Evolutionary conservation across 371 early-diverging fungal species (phyloP), one percentile per base, ranked within the genome.

Genomic region (Chytridium lagenaria): DNA sequence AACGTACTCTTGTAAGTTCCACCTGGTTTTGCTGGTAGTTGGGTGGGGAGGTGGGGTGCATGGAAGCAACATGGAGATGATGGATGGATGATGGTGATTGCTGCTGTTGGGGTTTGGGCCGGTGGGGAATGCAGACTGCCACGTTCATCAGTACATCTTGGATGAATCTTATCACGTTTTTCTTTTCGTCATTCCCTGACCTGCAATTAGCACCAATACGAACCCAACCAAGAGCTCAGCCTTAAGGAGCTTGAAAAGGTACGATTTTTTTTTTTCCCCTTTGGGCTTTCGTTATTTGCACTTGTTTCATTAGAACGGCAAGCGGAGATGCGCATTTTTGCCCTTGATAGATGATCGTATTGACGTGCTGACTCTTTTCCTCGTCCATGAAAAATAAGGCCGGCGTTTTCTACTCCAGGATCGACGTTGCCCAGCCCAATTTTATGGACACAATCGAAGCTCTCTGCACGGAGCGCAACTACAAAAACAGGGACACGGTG

Each of bases 401-500:
- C 39, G 85, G 95, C 34, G 93, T 97, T 5, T 78, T 89, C 39
- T 92, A 95, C 81, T 89, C 88, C 87, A 80, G 67, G 30, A 81
- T 93, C 59, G 85, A 87, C n/a, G 90, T 90, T 30, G 68, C 36
- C 1, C 77, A 85, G 57, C 69, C 64, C 22, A 81, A 85, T 57
- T 71, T 89, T 57, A 83, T 88, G 26, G 81, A 81, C 36, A 80
- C 87, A 59, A 80, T 96, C 57, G 87, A 97, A 50, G 80, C 77
- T 1, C 83, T 98, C 63, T 88, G 91, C 69, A 73, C 70, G 26
- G 91, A 94, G 75, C 86, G 97, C 68, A 74, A 79, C 26, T 98
- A 98, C 85, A 92, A 92, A 84, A 93, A 94, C 87, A 85, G 95
- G 44, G 97, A 98, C 80, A 85, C 89, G 77, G 93, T 93, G 82